Conservation (phyloP, 495 filamentous ascomycete genomes). For the Sabuloglossum arenarium region DNA sequence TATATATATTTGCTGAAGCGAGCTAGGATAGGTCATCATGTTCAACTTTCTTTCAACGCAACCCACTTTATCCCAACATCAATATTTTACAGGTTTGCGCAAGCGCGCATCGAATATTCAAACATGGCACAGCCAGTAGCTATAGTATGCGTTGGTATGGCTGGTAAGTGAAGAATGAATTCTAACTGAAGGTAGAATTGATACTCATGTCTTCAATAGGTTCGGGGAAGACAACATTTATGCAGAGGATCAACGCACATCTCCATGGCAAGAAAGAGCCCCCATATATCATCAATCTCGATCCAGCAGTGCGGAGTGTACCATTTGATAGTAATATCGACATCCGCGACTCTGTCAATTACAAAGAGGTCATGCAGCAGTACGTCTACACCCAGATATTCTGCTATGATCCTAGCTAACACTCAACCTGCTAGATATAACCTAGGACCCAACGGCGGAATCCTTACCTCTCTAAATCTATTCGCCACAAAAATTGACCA, state of each 20-base stretch:
- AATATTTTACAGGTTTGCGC: not conserved
- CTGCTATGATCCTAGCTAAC: not conserved
- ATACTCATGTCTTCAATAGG: constrained; percentile 24
- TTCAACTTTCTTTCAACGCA: not conserved
- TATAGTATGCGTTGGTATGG: constrained; percentile 95
- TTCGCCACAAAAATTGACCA: constrained; percentile 97
- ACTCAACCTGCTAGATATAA: constrained; percentile 30
- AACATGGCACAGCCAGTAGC: constrained; percentile 29
- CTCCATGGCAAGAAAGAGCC: constrained; percentile 52
- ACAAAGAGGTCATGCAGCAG: constrained; percentile 98
- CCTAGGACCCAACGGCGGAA: constrained; percentile 93
- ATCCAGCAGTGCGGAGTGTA: constrained; percentile 83
- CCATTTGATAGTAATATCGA: constrained; percentile 99
- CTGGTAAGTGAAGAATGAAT: constrained; percentile 30
- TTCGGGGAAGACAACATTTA: constrained; percentile 95
- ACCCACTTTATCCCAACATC: not conserved
- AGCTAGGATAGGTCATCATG: not conserved
- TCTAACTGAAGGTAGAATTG: not conserved
- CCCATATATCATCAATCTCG: constrained; percentile 92
- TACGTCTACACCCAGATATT: constrained; percentile 15
- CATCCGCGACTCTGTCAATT: constrained; percentile 96
- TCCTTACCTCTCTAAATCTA: constrained; percentile 84
- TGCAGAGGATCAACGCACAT: constrained; percentile 89
- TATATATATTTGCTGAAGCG: not conserved
- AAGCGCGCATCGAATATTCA: not conserved